Percentiles rank a stretch among this genome's conserved stretches.
Evolutionary conservation across 2,329 filamentous ascomycete species (phyloP).

Genomic region (Aureobasidium sp.): DNA sequence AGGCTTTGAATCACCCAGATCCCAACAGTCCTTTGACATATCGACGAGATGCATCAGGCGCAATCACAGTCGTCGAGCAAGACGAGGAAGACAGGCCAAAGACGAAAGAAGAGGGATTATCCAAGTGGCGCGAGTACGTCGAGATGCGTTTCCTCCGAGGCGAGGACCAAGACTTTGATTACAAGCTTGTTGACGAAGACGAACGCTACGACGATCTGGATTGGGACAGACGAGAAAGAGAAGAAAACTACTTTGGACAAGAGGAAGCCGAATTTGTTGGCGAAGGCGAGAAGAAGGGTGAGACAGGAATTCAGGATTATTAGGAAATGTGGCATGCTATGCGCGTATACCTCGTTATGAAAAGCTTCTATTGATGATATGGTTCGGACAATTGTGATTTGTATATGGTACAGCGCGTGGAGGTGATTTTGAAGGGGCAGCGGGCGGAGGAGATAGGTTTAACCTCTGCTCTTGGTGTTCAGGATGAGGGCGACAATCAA

Average conservation of each 20-base stretch:
- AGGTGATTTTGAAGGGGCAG: neutral
- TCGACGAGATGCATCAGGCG: conserved; percentile 45
- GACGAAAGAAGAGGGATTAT: conserved; percentile 59
- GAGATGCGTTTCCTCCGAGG: conserved; percentile 67
- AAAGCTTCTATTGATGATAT: conserved; percentile 9
- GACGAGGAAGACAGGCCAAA: conserved; percentile 46
- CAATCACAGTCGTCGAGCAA: conserved; percentile 52
- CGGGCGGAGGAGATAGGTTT: conserved; percentile 18
- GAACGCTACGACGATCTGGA: conserved; percentile 63
- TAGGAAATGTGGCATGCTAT: conserved; percentile 17
- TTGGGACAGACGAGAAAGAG: conserved; percentile 52
- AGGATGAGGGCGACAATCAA: conserved; percentile 90
- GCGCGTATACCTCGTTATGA: neutral
- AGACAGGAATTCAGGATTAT: conserved; percentile 46
- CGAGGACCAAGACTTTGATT: conserved; percentile 72
- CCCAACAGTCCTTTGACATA: conserved; percentile 46
- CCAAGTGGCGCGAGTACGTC: conserved; percentile 67
- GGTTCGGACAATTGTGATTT: conserved; percentile 1
- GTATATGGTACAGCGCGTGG: conserved; percentile 7
- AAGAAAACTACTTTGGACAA: conserved; percentile 74
- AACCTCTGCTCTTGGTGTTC: conserved; percentile 73
- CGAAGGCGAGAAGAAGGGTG: conserved; percentile 33
- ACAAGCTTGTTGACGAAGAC: conserved; percentile 60
- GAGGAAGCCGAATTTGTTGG: conserved; percentile 48
- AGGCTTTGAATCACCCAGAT: conserved; percentile 50